Base-by-base conservation (phyloP, 305 asterid species). In the Ilex paraguariensis region DNA sequence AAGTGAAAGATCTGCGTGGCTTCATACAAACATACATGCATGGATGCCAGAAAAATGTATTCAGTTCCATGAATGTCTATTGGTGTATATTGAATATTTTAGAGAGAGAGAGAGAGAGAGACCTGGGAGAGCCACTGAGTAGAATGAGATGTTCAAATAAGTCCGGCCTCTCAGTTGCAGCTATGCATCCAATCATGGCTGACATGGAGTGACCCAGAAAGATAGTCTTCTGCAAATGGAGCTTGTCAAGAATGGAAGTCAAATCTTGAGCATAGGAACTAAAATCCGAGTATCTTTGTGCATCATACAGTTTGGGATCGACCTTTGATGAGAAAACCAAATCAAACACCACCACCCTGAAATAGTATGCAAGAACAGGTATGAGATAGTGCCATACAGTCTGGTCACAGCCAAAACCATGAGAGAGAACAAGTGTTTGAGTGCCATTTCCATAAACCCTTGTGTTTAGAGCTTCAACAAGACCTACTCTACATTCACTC, bases 301-400 rank as follows among this genome's bases (percentile, higher is more conserved):
- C 7, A 42, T 59, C 32, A 45, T 59, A 66, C 60, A 30, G 59
- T 0, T 54, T 52, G 32, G 65, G 54, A 28, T 40, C n/a, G n/a
- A 66, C 60, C n/a, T 59, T 59, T 17, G 65, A 64, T 52, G 71
- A 66, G 46, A 66, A 59, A 31, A 42, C 71, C 65, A 66, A 59
- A 66, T 66, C 65, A 52, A 32, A 66, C 46, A 49, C 53, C 54
- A 66, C 36, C 17, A 59, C 71, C 59, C 59, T 51, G 63, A 66
- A 59, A 61, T 59, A 66, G 28, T 11, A 11, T 28, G 56, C 65
- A 17, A 66, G 31, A 17, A 12, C 53, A 13, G 71, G 71, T 11
- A 56, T 28, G 16, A 66, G 28, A 32, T 51, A 66, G 56, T 67
- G 66, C 72, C 66, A 67, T 42, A 67, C 54, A 54, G 61, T 11